These are phyloP conservation scores for Paecilomyces fulvus DNA, from an alignment of 2,329 filamentous ascomycete genomes.

Conservation along the genomic window DNA sequence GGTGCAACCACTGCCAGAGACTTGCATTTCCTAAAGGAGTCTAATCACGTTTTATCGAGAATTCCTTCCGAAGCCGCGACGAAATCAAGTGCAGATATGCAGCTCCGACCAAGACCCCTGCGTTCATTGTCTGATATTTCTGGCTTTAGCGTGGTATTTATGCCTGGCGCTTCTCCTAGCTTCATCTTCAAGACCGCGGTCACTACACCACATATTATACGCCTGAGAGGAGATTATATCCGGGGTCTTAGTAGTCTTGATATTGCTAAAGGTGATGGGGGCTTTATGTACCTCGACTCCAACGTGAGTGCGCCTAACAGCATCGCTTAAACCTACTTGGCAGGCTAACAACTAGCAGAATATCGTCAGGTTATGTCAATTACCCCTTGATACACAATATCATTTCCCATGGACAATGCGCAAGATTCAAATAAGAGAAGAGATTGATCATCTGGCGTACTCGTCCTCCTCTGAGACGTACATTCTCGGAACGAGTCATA, in stretches of 20 bases:
- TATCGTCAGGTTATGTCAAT: constrained; percentile 63
- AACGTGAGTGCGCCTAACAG: constrained; percentile 26
- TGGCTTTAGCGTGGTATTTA: constrained; percentile 73
- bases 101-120: constrained; percentile 34
- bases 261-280: constrained; percentile 65
- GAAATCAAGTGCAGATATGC: constrained; percentile 16
- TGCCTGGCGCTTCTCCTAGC: constrained; percentile 69
- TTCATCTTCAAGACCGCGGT: constrained; percentile 78
- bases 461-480: constrained; percentile 69
- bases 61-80: constrained; percentile 45
- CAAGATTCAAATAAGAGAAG: constrained; percentile 61
- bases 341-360: constrained; percentile 38
- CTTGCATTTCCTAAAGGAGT: constrained; percentile 67
- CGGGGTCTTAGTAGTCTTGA: constrained; percentile 68
- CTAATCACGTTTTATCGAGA: constrained; percentile 59
- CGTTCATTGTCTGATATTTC: constrained; percentile 46
- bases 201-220: constrained; percentile 65
- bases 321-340: background rate
- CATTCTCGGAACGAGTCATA: constrained; percentile 60
- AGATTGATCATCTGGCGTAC: constrained; percentile 66
- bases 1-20: constrained; percentile 14
- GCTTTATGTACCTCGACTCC: constrained; percentile 73
- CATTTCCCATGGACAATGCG: constrained; percentile 69
- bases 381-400: constrained; percentile 60
- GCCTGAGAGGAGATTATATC: constrained; percentile 59